These are phyloP conservation scores for Sporothrix dimorphospora DNA, from an alignment of 2,329 filamentous ascomycete genomes.

Conservation along the genomic window DNA sequence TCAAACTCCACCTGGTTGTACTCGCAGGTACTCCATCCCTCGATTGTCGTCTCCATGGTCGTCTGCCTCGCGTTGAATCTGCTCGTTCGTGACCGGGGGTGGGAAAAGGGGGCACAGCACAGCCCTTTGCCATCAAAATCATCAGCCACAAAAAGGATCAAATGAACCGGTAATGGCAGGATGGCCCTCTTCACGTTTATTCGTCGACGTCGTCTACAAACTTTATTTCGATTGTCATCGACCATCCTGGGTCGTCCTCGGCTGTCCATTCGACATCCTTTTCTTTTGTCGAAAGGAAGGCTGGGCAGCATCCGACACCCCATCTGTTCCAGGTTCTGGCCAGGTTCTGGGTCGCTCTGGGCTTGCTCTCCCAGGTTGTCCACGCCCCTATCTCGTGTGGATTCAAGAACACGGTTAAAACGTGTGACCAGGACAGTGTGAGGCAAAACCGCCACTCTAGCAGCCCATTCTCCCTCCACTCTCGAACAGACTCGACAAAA, in stretches of 20 bases:
- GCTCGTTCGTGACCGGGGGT: not conserved
- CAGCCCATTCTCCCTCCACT: not conserved
- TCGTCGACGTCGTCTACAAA: not conserved
- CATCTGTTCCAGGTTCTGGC: not conserved
- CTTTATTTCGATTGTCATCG: not conserved
- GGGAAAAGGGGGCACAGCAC: not conserved
- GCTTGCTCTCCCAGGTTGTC: not conserved
- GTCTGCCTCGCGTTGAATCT: not conserved
- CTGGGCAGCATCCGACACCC: not conserved
- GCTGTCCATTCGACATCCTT: not conserved
- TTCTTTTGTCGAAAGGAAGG: not conserved
- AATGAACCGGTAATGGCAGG: not conserved
- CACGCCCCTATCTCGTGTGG: not conserved
- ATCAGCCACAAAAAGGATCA: conserved; percentile 9
- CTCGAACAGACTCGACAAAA: not conserved
- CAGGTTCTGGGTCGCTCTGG: not conserved
- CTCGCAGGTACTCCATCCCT: not conserved
- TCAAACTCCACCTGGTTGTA: not conserved
- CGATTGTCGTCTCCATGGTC: not conserved
- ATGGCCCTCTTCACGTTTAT: not conserved
- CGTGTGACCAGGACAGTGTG: not conserved
- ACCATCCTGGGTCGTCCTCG: not conserved
- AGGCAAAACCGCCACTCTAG: not conserved
- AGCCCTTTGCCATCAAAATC: not conserved
- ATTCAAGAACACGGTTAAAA: not conserved